Conservation (phyloP, 169 alveolate genomes). For the Eimeria praecox region DNA sequence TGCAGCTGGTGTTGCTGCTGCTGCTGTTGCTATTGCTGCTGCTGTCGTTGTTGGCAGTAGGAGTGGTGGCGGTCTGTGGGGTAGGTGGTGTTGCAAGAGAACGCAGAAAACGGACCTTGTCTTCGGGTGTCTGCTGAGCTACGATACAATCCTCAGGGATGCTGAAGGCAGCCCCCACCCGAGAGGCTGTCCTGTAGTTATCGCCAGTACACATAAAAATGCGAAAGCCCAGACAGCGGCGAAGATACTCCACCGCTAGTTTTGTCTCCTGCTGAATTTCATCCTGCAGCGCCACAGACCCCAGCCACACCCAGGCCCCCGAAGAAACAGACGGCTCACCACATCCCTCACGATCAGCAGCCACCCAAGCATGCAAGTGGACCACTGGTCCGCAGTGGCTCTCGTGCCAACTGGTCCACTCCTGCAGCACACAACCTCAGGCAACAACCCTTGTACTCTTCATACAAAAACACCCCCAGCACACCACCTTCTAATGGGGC, state of each 20-base stretch:
- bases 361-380: slow-evolving; percentile 26
- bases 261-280: slow-evolving; percentile 9
- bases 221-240: slow-evolving; percentile 29
- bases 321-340: not conserved
- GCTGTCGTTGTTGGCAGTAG: not conserved
- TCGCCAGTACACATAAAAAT: slow-evolving; percentile 81
- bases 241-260: slow-evolving; percentile 38
- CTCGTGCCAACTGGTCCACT: slow-evolving; percentile 57
- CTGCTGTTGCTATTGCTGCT: not conserved
- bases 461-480: not conserved
- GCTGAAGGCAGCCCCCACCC: slow-evolving; percentile 64
- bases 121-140: slow-evolving; percentile 74
- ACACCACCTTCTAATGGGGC: not conserved
- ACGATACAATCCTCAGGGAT: slow-evolving; percentile 24
- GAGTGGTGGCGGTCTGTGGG: not conserved
- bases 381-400: slow-evolving; percentile 43
- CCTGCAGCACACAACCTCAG: not conserved
- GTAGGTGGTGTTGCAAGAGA: not conserved
- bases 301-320: slow-evolving; percentile 61
- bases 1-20: not conserved
- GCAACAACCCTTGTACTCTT: not conserved
- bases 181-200: slow-evolving; percentile 47
- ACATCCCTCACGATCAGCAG: not conserved
- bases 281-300: slow-evolving; percentile 67
- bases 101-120: slow-evolving; percentile 47